Evolutionary conservation across 768 basidiomycete genomes (phyloP), one percentile per base, ranked within the genome.

Genomic region (Amylocystis lapponica): DNA sequence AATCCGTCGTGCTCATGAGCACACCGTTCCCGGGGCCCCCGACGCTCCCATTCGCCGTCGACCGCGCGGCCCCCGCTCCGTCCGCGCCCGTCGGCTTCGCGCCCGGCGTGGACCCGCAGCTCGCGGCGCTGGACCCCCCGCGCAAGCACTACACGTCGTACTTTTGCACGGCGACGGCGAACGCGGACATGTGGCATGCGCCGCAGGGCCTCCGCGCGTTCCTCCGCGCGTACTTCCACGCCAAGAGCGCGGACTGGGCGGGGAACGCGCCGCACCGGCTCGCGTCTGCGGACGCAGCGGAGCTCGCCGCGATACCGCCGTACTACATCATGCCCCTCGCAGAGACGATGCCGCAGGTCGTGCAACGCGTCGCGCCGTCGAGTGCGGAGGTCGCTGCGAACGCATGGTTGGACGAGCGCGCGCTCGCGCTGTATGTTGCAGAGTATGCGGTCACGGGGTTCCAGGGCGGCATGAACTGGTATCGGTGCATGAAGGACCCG

Each of bases 271-370:
- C 71, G 0, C 64, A 62, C 29, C 66, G 65, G 2, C 60, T 80
- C 17, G 54, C 62, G 2, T 29, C 50, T 14, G 32, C 22, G 17
- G 27, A 47, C 13, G 26, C 6, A 14, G 31, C 46, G 4, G 35
- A 30, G 38, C 39, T 53, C n/a, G 52, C 46, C 14, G 23, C 23
- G 23, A 26, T 83, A 21, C 80, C 81, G 6, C 65, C 66, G 13
- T 82, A 81, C 66, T 81, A 83, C 53, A 63, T 81, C 55, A 81
- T 83, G 79, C 73, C 69, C 17, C 55, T 68, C 9, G 48, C 67
- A n/a, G 62, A 69, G 27, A 72, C 65, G 35, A 82, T 82, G 79
- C 71, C 75, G 1, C 60, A 76, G 41, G 58, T 69, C 21, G 65
- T 79, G 26, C 49, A 47, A 12, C 56, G 60, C 14, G 53, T 67